Base-by-base conservation (phyloP, 1,284 basidiomycete species). In the Rhodofomes roseus region DNA sequence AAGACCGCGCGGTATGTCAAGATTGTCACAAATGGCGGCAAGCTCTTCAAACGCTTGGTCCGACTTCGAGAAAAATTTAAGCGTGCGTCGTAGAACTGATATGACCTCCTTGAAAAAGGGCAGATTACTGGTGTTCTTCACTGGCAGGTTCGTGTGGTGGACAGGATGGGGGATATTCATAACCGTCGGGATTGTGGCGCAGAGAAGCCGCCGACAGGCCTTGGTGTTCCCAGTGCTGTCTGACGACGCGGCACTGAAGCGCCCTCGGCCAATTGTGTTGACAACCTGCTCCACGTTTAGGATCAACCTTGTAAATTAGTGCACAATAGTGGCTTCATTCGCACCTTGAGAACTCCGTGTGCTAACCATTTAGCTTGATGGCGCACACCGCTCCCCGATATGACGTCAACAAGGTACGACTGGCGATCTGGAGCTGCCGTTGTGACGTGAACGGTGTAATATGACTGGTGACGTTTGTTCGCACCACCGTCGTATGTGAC, bases 201-300 rank as follows among this genome's bases (percentile, higher is more conserved):
- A 58, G 1, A 74, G 23, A 14, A 70, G 22, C 5, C 62, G 55
- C 0, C 73, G 64, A 14, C 60, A 62, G 12, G 65, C 58, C 14
- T 62, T 62, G 16, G 73, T 76, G 55, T 74, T 75, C 1, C 73
- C 73, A 12, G 74, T 74, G 54, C 69, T 72, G 54, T 77, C 73
- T 4, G 69, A 72, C 5, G 63, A 63, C 14, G 67, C 62, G 1
- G 50, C 70, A 23, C 63, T 60, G 58, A 76, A 71, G 4, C 54
- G 60, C 5, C 63, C 57, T 1, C 44, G 39, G 2, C 68, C 68
- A 51, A 73, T 60, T 2, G 22, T 20, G 6, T 62, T 41, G 22
- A 71, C 68, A 37, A 66, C 59, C 67, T 69, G 50, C n/a, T 22
- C n/a, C n/a, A n/a, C n/a, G n/a, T n/a, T n/a, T n/a, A n/a, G n/a